A percentile compares a stretch with the other conserved stretches of the same genome.
Conservation (phyloP, 2,329 filamentous ascomycete genomes). For the Macrophomina pseudophaseolina region DNA sequence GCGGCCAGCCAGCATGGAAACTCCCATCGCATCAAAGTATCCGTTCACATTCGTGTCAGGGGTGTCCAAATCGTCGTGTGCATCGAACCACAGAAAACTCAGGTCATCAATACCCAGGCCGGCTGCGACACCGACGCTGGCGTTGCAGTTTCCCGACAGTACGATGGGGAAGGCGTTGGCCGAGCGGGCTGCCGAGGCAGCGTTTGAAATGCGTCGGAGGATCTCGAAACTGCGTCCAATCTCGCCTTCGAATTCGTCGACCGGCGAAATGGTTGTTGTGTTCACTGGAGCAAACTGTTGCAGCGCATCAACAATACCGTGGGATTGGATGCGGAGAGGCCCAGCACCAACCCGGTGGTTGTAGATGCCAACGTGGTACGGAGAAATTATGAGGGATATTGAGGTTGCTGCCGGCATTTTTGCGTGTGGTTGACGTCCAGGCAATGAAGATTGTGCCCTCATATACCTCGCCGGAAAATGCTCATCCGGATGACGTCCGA, state of each 20-base stretch:
- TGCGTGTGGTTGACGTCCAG: neutral
- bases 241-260: constrained; percentile 47
- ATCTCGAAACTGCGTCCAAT: constrained; percentile 49
- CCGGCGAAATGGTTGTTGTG: constrained; percentile 35
- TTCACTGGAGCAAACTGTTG: constrained; percentile 34
- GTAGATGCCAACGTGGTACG: constrained; percentile 48
- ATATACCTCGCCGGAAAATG: too few relatives aligned
- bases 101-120: constrained; percentile 36
- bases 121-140: constrained; percentile 44
- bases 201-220: constrained; percentile 43
- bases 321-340: constrained; percentile 42
- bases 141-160: constrained; percentile 48
- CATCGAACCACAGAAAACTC: constrained; percentile 50
- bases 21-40: constrained; percentile 46
- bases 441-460: too few relatives aligned
- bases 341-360: constrained; percentile 48
- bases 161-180: constrained; percentile 45
- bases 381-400: constrained; percentile 40
- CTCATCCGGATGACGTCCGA: neutral
- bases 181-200: constrained; percentile 37
- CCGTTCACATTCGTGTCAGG: constrained; percentile 44
- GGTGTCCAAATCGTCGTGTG: constrained; percentile 50
- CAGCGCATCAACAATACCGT: constrained; percentile 35
- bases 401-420: neutral
- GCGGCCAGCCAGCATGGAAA: constrained; percentile 45